phyloP scores from a whole-genome alignment of 2,329 filamentous ascomycete species.

The Alternaria dauci region DNA sequence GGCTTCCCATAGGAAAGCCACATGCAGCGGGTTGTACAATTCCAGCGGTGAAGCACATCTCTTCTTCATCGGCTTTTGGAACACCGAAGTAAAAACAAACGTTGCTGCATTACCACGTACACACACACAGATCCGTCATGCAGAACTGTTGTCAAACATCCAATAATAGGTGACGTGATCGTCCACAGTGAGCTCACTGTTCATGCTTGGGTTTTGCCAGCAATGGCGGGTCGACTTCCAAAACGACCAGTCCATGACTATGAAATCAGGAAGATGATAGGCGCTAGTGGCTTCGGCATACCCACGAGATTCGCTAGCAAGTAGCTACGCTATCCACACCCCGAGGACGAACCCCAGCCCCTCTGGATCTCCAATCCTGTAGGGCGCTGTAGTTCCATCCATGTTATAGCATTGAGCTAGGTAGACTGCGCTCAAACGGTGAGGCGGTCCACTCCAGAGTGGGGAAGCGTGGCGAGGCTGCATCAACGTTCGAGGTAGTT shows the following conservation, averaged over 20 bases:
- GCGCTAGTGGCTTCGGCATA: slow-evolving; percentile 11
- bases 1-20: slow-evolving; percentile 25
- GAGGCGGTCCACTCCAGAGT: slow-evolving; percentile 16
- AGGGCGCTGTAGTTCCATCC: slow-evolving; percentile 7
- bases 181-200: background rate
- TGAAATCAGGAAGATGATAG: slow-evolving; percentile 9
- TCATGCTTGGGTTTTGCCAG: slow-evolving; percentile 6
- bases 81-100: slow-evolving; percentile 15
- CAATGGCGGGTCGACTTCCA: slow-evolving; percentile 9
- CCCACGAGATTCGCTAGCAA: slow-evolving; percentile 4
- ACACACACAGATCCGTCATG: slow-evolving; percentile 1
- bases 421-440: slow-evolving; percentile 11
- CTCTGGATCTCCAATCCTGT: slow-evolving; percentile 4
- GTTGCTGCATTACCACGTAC: slow-evolving; percentile 1
- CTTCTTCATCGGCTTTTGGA: slow-evolving; percentile 9
- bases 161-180: slow-evolving; percentile 5
- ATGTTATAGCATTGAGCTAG: slow-evolving; percentile 10
- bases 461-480: slow-evolving; percentile 35
- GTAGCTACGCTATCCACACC: slow-evolving; percentile 6
- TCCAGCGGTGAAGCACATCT: slow-evolving; percentile 41
- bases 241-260: background rate
- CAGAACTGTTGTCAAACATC: slow-evolving; percentile 2
- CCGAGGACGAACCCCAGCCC: slow-evolving; percentile 3
- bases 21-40: slow-evolving; percentile 39
- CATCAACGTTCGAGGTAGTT: slow-evolving; percentile 27